Evolutionary conservation across 805 yeast species (phyloP), one percentile per base, ranked within the genome.

Genomic region (Ogataea zsoltii): DNA sequence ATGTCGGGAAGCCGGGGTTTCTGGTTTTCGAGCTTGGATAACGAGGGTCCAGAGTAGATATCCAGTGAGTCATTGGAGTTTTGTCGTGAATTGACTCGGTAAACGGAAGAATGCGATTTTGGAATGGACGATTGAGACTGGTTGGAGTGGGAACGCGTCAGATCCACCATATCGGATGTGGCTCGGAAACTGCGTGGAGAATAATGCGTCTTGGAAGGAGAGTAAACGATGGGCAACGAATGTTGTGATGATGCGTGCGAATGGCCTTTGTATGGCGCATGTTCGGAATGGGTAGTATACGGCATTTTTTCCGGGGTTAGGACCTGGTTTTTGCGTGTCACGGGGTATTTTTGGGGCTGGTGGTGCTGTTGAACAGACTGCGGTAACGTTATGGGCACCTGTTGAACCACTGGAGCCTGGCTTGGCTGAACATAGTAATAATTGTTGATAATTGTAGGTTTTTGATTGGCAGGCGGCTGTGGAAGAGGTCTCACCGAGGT

Each of bases 31-130:
- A 45, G 33, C 10, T 26, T 33, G 12, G 42, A 33, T 10, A 57
- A 40, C 10, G 56, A 50, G 10, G 57, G 45, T 4, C 56, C 54
- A 5, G 58, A 46, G 29, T 58, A 58, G 21, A 57, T 57, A 32
- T 50, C 46, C 17, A 38, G 18, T 3, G 45, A 35, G 2, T 42
- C 41, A 9, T 16, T 30, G 17, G 45, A 42, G 13, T 28, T 19
- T 23, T 33, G 32, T 17, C 19, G 38, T 13, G 44, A 18, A 7
- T 31, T 25, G 11, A 35, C 40, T 13, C 15, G 40, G 25, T 26
- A 37, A 4, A 28, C 15, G 5, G 21, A 6, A 3, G 25, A 28
- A 28, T 30, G 32, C 26, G 32, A n/a, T n/a, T n/a, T n/a, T 13
- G 39, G 18, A 14, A 11, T 33, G 18, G 17, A 23, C 5, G 38